Evolutionary conservation across 805 yeast species (phyloP).

Genomic region (Metschnikowia henanensis): DNA sequence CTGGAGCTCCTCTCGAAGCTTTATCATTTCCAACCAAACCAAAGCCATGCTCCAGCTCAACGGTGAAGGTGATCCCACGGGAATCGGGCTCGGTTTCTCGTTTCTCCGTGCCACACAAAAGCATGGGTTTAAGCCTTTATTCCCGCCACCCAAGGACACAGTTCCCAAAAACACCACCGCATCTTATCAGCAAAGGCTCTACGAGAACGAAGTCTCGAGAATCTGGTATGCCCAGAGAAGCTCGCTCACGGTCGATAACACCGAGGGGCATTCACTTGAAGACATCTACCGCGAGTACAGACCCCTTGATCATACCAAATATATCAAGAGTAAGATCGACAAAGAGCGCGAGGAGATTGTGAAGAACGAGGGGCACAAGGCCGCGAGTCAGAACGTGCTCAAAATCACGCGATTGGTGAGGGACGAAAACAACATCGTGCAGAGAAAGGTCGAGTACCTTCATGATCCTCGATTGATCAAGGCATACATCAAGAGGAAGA

Average conservation of each 20-base stretch:
- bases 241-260: slow-evolving; percentile 43
- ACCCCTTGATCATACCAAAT: slow-evolving; percentile 34
- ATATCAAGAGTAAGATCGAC: slow-evolving; percentile 33
- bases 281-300: slow-evolving; percentile 38
- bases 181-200: slow-evolving; percentile 76
- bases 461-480: slow-evolving; percentile 85
- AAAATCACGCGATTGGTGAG: slow-evolving; percentile 73
- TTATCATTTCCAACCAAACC: slow-evolving; percentile 91
- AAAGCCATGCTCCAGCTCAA: slow-evolving; percentile 95
- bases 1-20: slow-evolving; percentile 92
- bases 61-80: slow-evolving; percentile 95
- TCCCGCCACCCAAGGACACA: slow-evolving; percentile 35
- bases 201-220: slow-evolving; percentile 83
- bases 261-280: slow-evolving; percentile 40
- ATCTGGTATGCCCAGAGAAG: slow-evolving; percentile 88
- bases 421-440: slow-evolving; percentile 84
- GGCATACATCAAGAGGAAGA: slow-evolving; percentile 75
- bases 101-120: slow-evolving; percentile 91
- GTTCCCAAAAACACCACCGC: slow-evolving; percentile 43
- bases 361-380: slow-evolving; percentile 26
- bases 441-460: slow-evolving; percentile 73
- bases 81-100: slow-evolving; percentile 86
- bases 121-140: slow-evolving; percentile 69
- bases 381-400: slow-evolving; percentile 27
- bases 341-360: slow-evolving; percentile 35